Evolutionary conservation across 2,329 filamentous ascomycete species (phyloP), one percentile per base, ranked within the genome.

Genomic region (Exophiala oligosperma): DNA sequence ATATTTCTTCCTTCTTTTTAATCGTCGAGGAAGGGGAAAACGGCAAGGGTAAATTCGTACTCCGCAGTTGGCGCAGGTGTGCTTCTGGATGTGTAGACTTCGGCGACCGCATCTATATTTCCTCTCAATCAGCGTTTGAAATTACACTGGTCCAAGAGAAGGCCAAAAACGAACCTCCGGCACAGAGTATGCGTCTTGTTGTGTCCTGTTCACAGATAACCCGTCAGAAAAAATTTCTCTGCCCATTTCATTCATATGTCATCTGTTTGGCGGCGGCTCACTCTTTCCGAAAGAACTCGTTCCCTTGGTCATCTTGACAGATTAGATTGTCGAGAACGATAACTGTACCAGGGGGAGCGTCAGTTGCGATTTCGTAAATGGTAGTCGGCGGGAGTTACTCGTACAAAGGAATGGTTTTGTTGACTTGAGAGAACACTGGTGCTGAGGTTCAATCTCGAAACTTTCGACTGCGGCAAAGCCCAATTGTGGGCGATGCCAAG

Each of bases 71-170:
- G 93, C 80, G 85, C 94, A 99, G 77, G 92, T 95, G 82, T 96
- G 89, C 90, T 99, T 99, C 86, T 99, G 94, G 83, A 97, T 88
- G 89, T 99, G 94, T 81, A 97, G 88, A 74, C 94, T 96, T 78
- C 94, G 92, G 78, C 90, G 89, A 82, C 93, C 92, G 55, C 65
- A 67, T 66, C 63, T 64, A 53, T 46, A 17, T 17, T 17, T 17
- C 17, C 17, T 63, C 52, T 38, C 49, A 47, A 52, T 43, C 40
- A 43, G 40, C 40, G 59, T 54, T 17, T 62, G 53, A 66, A 64
- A 57, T 56, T 53, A 52, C 64, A 60, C 32, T 54, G 48, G 28
- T 54, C 40, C 59, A 61, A 55, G 49, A 26, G 49, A 50, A 65
- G 67, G 21, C 40, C 91, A 90, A 86, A 82, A 94, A 91, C 92